A percentile compares a stretch with the other conserved stretches of the same genome.
Conservation (phyloP, 306 rosid genomes). For the Cyamopsis tetragonoloba region DNA sequence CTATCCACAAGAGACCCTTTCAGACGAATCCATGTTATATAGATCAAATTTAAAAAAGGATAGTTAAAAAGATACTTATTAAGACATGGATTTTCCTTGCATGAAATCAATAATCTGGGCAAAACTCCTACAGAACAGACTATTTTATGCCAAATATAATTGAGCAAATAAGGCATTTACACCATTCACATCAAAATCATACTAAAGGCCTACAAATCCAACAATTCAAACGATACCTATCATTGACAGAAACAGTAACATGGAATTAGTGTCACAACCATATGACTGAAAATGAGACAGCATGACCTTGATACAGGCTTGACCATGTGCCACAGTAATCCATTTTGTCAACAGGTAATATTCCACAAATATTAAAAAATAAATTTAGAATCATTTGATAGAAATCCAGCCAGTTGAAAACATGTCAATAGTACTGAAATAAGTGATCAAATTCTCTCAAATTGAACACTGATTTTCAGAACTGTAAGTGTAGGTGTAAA, state of each 20-base stretch:
- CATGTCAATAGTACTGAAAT: not conserved
- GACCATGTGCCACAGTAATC: constrained; percentile 14
- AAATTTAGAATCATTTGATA: not conserved
- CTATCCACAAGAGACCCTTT: not conserved
- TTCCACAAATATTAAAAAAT: not conserved
- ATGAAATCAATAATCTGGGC: not conserved
- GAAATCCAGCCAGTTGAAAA: not conserved
- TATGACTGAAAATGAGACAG: not conserved
- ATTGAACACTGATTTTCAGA: not conserved
- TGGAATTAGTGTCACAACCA: not conserved
- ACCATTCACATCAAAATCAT: not conserved
- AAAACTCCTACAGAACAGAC: constrained; percentile 3
- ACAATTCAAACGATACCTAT: not conserved
- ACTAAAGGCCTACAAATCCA: not conserved
- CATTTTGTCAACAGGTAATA: constrained; percentile 8
- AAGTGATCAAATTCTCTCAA: not conserved
- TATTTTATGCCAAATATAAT: constrained; percentile 4
- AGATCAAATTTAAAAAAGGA: not conserved
- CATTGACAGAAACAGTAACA: not conserved
- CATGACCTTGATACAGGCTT: not conserved
- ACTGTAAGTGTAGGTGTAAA: not conserved
- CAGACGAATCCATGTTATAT: not conserved
- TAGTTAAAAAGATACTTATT: not conserved
- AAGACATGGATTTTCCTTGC: not conserved
- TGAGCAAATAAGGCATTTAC: constrained; percentile 1